Evolutionary conservation across 371 early-diverging fungal genomes (phyloP).

Genomic region (Dentiscutata heterogama): DNA sequence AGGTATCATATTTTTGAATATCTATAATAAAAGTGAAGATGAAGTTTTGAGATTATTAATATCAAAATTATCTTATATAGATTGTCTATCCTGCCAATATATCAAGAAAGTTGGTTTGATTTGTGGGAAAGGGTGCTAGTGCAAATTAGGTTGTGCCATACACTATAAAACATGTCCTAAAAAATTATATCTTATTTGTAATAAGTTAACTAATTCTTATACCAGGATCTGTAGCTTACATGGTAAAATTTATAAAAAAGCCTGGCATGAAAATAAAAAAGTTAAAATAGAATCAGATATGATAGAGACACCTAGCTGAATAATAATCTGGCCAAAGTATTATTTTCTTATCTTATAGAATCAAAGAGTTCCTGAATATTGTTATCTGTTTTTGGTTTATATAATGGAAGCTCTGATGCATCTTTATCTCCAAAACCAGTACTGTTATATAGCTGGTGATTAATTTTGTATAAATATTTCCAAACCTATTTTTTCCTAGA

Average conservation of each 20-base stretch:
- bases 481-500: conserved; percentile 25
- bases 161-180: not conserved
- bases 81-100: not conserved
- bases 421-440: not conserved
- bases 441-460: not conserved
- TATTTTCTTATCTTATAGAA: conserved; percentile 6
- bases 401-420: conserved; percentile 16
- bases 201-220: no score
- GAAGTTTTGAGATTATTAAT: no score
- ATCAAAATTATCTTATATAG: not conserved
- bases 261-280: conserved; percentile 22
- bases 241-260: conserved; percentile 11
- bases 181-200: conserved; percentile 23
- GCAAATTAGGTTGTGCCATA: not conserved
- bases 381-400: conserved; percentile 11
- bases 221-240: conserved; percentile 9
- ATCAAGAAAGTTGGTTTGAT: conserved; percentile 20
- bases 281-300: conserved; percentile 7
- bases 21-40: no score
- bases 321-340: not conserved
- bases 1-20: no score
- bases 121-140: conserved; percentile 9
- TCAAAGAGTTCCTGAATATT: conserved; percentile 28
- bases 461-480: conserved; percentile 31
- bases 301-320: conserved; percentile 4